These are phyloP conservation scores for Monilinia aucupariae DNA, from an alignment of 2,329 filamentous ascomycete species.

Conservation along the genomic window DNA sequence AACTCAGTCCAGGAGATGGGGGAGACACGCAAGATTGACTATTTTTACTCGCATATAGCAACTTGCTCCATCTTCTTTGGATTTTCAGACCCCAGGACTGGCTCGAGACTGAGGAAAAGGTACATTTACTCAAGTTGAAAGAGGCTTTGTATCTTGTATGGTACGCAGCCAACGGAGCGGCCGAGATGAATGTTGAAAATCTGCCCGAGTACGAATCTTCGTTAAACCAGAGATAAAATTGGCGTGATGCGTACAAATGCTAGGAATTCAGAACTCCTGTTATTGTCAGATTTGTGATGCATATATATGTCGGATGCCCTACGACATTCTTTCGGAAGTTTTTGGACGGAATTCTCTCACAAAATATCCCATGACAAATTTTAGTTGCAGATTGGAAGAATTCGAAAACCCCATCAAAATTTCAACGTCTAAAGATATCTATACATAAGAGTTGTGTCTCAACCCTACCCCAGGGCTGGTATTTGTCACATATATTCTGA, in stretches of 20 bases:
- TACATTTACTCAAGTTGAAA: constrained; percentile 73
- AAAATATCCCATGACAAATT: background rate
- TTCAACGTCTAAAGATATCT: no score
- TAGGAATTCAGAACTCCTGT: background rate
- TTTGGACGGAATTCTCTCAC: no score
- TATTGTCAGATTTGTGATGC: background rate
- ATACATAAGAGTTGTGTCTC: no score
- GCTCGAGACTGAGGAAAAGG: constrained; percentile 54
- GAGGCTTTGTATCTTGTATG: constrained; percentile 65
- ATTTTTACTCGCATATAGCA: constrained; percentile 56
- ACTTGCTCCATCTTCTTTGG: constrained; percentile 66
- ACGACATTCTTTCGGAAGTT: no score
- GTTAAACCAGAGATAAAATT: constrained; percentile 25
- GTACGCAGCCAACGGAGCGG: constrained; percentile 63
- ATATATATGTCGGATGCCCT: background rate
- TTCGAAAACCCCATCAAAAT: no score
- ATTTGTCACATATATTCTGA: background rate
- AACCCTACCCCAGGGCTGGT: background rate
- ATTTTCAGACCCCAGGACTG: constrained; percentile 57
- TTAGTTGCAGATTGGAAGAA: background rate
- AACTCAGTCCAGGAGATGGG: constrained; percentile 50
- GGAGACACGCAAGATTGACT: constrained; percentile 68
- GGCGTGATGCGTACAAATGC: background rate
- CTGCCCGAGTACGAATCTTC: constrained; percentile 53
- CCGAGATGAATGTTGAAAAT: constrained; percentile 52